These are phyloP conservation scores for Tricholoma sp. DNA, from an alignment of 768 basidiomycete species.

Conservation along the genomic window DNA sequence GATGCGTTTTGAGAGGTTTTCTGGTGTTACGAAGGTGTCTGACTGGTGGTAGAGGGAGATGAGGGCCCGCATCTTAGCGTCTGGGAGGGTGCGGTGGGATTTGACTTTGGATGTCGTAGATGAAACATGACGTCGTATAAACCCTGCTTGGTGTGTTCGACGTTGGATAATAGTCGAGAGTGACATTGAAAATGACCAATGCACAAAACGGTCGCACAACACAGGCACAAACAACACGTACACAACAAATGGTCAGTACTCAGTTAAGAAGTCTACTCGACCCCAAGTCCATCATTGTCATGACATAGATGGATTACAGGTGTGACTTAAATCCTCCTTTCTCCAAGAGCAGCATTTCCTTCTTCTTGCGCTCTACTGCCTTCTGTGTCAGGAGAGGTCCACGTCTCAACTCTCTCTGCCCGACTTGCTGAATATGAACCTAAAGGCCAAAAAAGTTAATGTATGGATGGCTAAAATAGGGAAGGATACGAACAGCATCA, in stretches of 20 bases:
- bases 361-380: constrained; percentile 49
- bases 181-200: constrained; percentile 8
- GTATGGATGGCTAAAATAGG: background rate
- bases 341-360: constrained; percentile 54
- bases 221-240: constrained; percentile 3
- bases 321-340: constrained; percentile 58
- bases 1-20: constrained; percentile 60
- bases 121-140: constrained; percentile 17
- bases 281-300: no score
- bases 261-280: no score
- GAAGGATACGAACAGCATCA: constrained; percentile 52
- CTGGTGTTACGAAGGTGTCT: constrained; percentile 62
- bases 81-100: constrained; percentile 37
- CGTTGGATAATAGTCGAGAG: constrained; percentile 11
- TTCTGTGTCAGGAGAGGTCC: constrained; percentile 56
- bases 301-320: constrained; percentile 32
- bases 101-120: constrained; percentile 17
- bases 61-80: constrained; percentile 63
- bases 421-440: constrained; percentile 96
- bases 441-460: constrained; percentile 22
- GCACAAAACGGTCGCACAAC: background rate
- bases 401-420: constrained; percentile 80
- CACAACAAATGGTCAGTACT: background rate
- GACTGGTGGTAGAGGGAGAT: constrained; percentile 76
- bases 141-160: constrained; percentile 1